Evolutionary conservation across 305 asterid species (phyloP).

Genomic region (Fraxinus paxiana): DNA sequence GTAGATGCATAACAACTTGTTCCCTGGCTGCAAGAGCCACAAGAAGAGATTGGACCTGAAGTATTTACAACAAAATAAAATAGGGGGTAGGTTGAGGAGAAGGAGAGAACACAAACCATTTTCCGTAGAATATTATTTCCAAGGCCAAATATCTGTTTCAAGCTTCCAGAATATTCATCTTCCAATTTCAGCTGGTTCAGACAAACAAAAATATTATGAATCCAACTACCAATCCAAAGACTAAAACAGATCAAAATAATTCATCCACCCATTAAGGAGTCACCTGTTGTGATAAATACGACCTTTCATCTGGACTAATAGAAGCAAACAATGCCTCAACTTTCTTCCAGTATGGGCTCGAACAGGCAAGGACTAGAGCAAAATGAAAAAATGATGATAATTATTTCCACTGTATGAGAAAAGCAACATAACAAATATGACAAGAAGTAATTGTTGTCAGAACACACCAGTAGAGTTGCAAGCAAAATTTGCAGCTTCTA

Average conservation of each 20-base stretch:
- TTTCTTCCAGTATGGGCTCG: slow-evolving; percentile 77
- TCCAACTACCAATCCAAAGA: not conserved
- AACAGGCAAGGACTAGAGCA: slow-evolving; percentile 64
- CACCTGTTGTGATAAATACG: slow-evolving; percentile 69
- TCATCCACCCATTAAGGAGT: slow-evolving; percentile 19
- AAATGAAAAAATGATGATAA: slow-evolving; percentile 20
- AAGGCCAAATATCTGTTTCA: slow-evolving; percentile 38
- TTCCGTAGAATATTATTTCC: slow-evolving; percentile 39
- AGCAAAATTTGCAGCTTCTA: slow-evolving; percentile 69
- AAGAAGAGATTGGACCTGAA: not conserved
- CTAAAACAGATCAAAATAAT: slow-evolving; percentile 11
- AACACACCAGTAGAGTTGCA: slow-evolving; percentile 61
- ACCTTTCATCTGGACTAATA: slow-evolving; percentile 58
- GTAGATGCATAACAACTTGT: slow-evolving; percentile 8
- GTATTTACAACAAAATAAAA: slow-evolving; percentile 4
- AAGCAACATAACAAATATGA: not conserved
- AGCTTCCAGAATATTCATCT: slow-evolving; percentile 34
- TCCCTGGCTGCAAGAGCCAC: slow-evolving; percentile 2
- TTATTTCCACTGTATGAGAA: not conserved
- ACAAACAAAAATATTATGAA: slow-evolving; percentile 17
- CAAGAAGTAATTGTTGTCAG: slow-evolving; percentile 7
- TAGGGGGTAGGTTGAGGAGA: not conserved
- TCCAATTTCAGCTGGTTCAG: slow-evolving; percentile 59
- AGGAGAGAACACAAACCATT: slow-evolving; percentile 28
- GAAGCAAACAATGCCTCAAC: slow-evolving; percentile 67